Base-by-base conservation (phyloP, 495 filamentous ascomycete genomes). In the Geoglossum glabrum region DNA sequence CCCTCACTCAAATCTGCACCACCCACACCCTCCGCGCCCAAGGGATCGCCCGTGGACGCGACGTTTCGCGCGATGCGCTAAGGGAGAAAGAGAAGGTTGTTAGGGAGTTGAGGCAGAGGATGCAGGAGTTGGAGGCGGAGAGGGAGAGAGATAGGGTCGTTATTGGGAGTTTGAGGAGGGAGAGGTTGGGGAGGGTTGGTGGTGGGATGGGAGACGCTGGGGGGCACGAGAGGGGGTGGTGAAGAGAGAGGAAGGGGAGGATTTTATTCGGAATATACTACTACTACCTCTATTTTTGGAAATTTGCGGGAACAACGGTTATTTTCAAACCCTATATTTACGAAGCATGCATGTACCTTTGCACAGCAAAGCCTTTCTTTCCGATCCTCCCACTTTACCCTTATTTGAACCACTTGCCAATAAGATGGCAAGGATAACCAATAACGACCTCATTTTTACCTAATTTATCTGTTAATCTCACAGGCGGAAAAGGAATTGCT, bases 211-310 rank as follows among this genome's bases (percentile, higher is more conserved):
- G 11, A 34, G 11, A 11, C 31, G 31, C 11, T 4, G 31, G 31
- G 31, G 31, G 5, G 4, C 4, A 34, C 5, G 31, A 11, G 17
- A 21, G 17, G 19, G n/a, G 2, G 49, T n/a, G 54, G 15, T 40
- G 82, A 57, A 94, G 68, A 63, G 93, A 94, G 0, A 84, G 85
- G 33, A 87, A 89, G 66, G 89, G 94, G 21, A 81, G 71, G 58
- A 95, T 67, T 34, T 34, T 34, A 34, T 34, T 34, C n/a, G n/a
- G n/a, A n/a, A n/a, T n/a, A n/a, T n/a, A n/a, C n/a, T n/a, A n/a
- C n/a, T n/a, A n/a, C n/a, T n/a, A n/a, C n/a, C n/a, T n/a, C n/a
- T n/a, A n/a, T n/a, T n/a, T n/a, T n/a, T n/a, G n/a, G n/a, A n/a
- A n/a, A n/a, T n/a, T n/a, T n/a, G n/a, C n/a, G n/a, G n/a, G n/a